Evolutionary conservation across 2,329 filamentous ascomycete species (phyloP), one percentile per base, ranked within the genome.

Genomic region (Aspergillus piperis): DNA sequence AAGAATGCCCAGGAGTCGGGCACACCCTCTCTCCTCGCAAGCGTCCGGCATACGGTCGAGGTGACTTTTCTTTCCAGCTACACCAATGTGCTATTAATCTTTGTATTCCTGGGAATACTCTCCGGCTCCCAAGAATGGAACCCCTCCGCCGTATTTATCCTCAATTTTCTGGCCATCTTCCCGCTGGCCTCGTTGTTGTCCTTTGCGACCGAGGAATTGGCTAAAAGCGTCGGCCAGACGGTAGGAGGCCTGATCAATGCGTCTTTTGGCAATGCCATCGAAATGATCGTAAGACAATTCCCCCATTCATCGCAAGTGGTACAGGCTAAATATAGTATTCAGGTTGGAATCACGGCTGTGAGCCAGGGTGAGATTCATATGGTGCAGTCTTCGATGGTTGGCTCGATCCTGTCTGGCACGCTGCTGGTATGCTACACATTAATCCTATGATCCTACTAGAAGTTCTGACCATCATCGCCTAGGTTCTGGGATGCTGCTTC

Each of bases 371-470:
- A 94, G 73, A 85, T 94, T 21, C 80, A 88, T 47, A 92, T 96
- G 59, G 91, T 96, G 6, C 91, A 96, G 76, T 94, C 92, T 0
- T 95, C 91, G 1, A 82, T 96, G 39, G 90, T 96, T 61, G 92
- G 92, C 60, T 91, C 88, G 73, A 94, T 96, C 70, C 81, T 96
- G 15, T 95, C 91, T 49, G 96, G 96, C 71, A 77, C 96, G 59
- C 83, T 95, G 4, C 84, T 95, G n/a, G 64, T 66, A 50, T 13
- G 48, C 5, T 32, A 11, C 23, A 7, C 3, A 10, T 23, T 13
- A 5, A 11, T 41, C 30, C 1, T 8, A 13, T 32, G 30, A 3
- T 1, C n/a, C 8, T 27, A 2, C 3, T 27, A 27, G 7, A 27
- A 19, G 8, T 3, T 23, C 25, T 48, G 23, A 21, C 23, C 25